Evolutionary conservation across 163 green algal species (phyloP).

Genomic region (Coccomyxa subellipsoidea): DNA sequence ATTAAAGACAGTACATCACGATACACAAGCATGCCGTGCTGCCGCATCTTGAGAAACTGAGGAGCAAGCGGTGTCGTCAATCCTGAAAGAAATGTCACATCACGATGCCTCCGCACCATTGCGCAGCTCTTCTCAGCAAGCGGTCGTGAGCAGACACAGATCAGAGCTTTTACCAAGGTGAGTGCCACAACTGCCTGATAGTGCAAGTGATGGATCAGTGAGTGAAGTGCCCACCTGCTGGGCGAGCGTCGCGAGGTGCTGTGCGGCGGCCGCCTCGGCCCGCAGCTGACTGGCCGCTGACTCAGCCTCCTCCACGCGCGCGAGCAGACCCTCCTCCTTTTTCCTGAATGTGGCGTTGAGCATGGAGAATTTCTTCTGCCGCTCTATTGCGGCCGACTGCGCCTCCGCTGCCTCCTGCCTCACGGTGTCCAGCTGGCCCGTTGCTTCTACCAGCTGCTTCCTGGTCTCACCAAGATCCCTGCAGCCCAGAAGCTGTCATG

Average conservation of each 20-base stretch:
- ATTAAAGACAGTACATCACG: no score
- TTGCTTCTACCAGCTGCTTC: neutral
- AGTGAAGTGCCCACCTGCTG: neutral
- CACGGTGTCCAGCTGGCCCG: neutral
- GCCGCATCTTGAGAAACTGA: no score
- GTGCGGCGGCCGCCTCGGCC: neutral
- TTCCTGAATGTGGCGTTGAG: slow-evolving; percentile 29
- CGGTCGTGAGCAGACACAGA: no score
- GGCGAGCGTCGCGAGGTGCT: neutral
- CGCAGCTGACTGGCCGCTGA: neutral
- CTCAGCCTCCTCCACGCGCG: slow-evolving; percentile 13
- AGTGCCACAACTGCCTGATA: no score
- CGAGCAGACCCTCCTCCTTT: slow-evolving; percentile 14
- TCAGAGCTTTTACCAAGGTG: no score
- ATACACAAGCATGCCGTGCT: no score
- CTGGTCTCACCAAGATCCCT: slow-evolving; percentile 6
- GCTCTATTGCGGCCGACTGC: slow-evolving; percentile 23
- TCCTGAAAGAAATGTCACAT: no score
- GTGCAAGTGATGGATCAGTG: no score
- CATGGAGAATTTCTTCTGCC: slow-evolving; percentile 39
- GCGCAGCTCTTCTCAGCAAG: no score
- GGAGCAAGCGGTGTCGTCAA: no score
- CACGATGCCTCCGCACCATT: no score
- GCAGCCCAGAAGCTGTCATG: neutral
- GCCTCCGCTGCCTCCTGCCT: slow-evolving; percentile 8